These are phyloP conservation scores for Fusarium continuum DNA, from an alignment of 2,329 filamentous ascomycete genomes.

Conservation along the genomic window DNA sequence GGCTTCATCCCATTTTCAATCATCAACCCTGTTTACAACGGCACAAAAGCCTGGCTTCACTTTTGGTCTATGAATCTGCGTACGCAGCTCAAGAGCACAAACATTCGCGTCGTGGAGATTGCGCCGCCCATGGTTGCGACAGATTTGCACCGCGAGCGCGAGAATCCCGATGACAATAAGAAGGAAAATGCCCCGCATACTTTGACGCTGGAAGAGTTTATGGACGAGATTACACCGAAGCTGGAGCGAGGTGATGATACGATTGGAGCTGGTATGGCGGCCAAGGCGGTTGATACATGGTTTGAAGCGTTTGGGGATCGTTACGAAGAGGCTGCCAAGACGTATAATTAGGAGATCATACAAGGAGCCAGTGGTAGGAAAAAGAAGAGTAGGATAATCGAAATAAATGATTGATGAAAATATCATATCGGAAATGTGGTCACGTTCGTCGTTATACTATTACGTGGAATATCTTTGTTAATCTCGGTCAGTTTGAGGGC, in stretches of 20 bases:
- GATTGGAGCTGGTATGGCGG: conserved; percentile 57
- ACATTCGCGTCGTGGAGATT: conserved; percentile 63
- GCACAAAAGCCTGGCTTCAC: conserved; percentile 66
- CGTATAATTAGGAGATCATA: neutral
- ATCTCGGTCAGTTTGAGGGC: too few species aligned
- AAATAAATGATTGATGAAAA: too few species aligned
- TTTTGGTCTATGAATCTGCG: conserved; percentile 65
- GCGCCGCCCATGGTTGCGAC: conserved; percentile 64
- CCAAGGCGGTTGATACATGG: conserved; percentile 55
- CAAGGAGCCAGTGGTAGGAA: too few species aligned
- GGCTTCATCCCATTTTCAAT: conserved; percentile 62
- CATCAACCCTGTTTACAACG: conserved; percentile 68
- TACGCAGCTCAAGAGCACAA: conserved; percentile 55
- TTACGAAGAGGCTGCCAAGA: conserved; percentile 26
- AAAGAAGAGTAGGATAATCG: too few species aligned
- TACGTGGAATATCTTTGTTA: too few species aligned
- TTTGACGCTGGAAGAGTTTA: conserved; percentile 63
- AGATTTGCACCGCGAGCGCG: conserved; percentile 63
- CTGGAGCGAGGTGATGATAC: conserved; percentile 59
- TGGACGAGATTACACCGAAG: conserved; percentile 55
- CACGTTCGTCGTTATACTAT: too few species aligned
- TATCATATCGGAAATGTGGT: too few species aligned
- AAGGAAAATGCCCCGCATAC: conserved; percentile 58
- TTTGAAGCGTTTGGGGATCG: conserved; percentile 50
- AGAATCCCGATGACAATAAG: conserved; percentile 67